These are phyloP conservation scores for Lenzites betulinus DNA, from an alignment of 768 basidiomycete genomes.

Conservation along the genomic window DNA sequence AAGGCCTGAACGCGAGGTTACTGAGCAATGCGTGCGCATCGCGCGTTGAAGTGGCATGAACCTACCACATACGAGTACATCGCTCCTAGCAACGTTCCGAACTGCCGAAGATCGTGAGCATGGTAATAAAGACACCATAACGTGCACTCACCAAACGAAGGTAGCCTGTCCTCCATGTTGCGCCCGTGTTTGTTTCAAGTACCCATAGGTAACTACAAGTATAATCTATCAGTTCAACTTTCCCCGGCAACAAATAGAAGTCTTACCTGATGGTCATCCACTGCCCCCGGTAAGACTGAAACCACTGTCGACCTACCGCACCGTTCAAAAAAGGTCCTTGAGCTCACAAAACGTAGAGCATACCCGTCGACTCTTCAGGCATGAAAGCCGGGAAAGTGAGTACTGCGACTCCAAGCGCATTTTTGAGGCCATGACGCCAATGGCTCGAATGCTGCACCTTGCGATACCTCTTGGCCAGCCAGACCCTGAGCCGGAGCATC, in stretches of 20 bases:
- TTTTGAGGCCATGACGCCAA: conserved; percentile 48
- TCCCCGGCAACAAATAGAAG: neutral
- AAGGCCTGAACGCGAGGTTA: conserved; percentile 34
- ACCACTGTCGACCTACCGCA: conserved; percentile 41
- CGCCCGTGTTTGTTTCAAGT: conserved; percentile 53
- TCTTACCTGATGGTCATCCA: conserved; percentile 48
- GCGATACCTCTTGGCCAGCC: conserved; percentile 35
- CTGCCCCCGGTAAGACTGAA: conserved; percentile 40
- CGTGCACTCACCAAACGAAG: conserved; percentile 41
- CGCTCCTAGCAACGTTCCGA: conserved; percentile 35
- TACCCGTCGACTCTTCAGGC: conserved; percentile 38
- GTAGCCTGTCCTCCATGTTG: conserved; percentile 50
- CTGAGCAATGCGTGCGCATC: neutral
- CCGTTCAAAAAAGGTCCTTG: neutral
- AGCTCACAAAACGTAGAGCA: neutral
- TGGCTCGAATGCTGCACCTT: conserved; percentile 43
- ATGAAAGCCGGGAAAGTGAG: conserved; percentile 47
- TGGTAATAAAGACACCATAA: neutral
- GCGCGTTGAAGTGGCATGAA: neutral
- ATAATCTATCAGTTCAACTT: neutral
- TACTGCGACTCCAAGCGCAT: conserved; percentile 44
- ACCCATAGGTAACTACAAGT: conserved; percentile 45
- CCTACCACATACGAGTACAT: conserved; percentile 39
- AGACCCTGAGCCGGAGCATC: conserved; percentile 34
- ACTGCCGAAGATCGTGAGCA: conserved; percentile 23